A percentile compares a stretch with the other conserved stretches of the same genome.
phyloP scores from a whole-genome alignment of 148 eudicot genomes.

The Silene latifolia region DNA sequence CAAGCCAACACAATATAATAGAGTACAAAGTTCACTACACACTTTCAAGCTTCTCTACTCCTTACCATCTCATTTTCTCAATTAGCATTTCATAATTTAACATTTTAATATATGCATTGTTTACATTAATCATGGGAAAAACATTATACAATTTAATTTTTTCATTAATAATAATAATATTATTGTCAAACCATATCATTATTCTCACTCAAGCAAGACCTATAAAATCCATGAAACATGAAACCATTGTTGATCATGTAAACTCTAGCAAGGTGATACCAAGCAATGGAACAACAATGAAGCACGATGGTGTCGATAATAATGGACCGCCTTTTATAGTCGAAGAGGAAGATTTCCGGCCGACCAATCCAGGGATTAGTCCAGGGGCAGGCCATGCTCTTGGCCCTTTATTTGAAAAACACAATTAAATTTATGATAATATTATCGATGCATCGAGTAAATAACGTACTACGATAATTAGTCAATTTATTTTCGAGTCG shows the following conservation, averaged over 20 bases:
- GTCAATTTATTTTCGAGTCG: too few species aligned
- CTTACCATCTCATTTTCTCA: background rate
- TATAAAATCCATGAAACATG: background rate
- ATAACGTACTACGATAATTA: too few species aligned
- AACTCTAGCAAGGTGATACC: background rate
- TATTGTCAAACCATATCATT: background rate
- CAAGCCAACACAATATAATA: background rate
- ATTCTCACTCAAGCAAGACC: background rate
- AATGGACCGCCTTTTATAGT: background rate
- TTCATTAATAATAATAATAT: background rate
- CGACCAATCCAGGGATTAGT: constrained; percentile 10
- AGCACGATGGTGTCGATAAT: background rate
- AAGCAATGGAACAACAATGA: background rate
- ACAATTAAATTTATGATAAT: background rate
- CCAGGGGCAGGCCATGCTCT: constrained; percentile 3
- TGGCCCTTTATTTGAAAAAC: background rate
- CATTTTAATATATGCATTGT: too few species aligned
- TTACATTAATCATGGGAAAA: constrained; percentile 6
- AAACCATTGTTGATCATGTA: background rate
- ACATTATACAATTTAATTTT: background rate
- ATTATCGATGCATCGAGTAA: background rate
- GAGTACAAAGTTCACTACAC: background rate
- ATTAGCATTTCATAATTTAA: background rate
- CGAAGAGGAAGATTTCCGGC: background rate
- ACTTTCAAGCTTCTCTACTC: background rate